Base-by-base conservation (phyloP, 106 monocot species). In the Acorus gramineus region DNA sequence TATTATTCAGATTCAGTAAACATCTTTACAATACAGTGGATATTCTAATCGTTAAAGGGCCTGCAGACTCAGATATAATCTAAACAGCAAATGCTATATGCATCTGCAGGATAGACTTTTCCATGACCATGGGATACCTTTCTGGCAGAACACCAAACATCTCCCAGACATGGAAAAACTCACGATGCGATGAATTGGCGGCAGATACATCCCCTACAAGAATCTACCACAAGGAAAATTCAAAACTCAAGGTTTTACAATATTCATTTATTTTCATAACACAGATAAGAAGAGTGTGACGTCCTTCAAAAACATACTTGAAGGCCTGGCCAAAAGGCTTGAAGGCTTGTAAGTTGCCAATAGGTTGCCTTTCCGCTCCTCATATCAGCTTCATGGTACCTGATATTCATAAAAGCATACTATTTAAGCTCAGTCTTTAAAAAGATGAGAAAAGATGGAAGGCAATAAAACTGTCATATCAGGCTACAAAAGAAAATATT, bases 351-450 rank as follows among this genome's bases (percentile, higher is more conserved):
- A 12, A 93, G 83, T 60, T 93, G 93, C 93, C 93, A 93, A 69
- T 93, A 83, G 52, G 93, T 93, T 65, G 93, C 80, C 74, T 79
- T 83, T 64, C 93, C 93, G 12, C 73, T 82, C 65, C 89, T 78
- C 85, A 93, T 93, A 79, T 93, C 93, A 79, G 85, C 89, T 57
- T 93, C 93, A 77, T 89, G 93, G 59, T 93, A 93, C 93, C 93
- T 93, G 45, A 47, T 49, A 48, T 54, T 11, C 7, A 45, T 8
- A 55, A 60, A 53, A 63, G 42, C 28, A 28, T 1, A 28, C 1
- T 28, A 28, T 28, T 28, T 28, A 28, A 28, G 28, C 28, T 28
- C 28, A 28, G 28, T 28, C 28, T 28, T 28, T 28, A 28, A 28
- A 28, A 28, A 28, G 28, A 28, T 28, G 28, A 28, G 28, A 28